These are phyloP conservation scores for Pseudogymnoascus destructans DNA, from an alignment of 2,329 filamentous ascomycete genomes.

Conservation along the genomic window DNA sequence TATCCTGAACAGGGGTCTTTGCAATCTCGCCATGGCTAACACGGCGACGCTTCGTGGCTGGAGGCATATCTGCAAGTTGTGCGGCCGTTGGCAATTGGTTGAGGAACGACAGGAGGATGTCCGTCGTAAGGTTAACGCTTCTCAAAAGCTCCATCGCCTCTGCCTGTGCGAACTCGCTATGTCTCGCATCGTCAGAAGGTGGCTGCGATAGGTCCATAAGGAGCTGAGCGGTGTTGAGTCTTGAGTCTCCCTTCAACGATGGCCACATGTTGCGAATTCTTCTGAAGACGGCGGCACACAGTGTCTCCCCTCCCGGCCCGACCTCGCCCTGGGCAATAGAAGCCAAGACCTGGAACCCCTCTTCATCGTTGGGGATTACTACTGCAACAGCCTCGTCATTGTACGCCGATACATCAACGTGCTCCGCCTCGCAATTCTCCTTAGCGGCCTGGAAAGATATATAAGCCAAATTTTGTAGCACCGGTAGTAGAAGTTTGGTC, in stretches of 20 bases:
- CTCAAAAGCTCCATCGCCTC: slow-evolving; percentile 62
- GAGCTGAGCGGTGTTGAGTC: slow-evolving; percentile 44
- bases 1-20: slow-evolving; percentile 46
- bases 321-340: slow-evolving; percentile 34
- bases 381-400: slow-evolving; percentile 40
- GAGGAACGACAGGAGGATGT: slow-evolving; percentile 59
- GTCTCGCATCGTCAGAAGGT: slow-evolving; percentile 22
- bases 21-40: slow-evolving; percentile 61
- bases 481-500: slow-evolving; percentile 62
- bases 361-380: slow-evolving; percentile 42
- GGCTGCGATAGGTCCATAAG: slow-evolving; percentile 48
- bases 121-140: slow-evolving; percentile 58
- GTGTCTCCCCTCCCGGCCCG: slow-evolving; percentile 32
- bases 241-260: slow-evolving; percentile 51
- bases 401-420: slow-evolving; percentile 33
- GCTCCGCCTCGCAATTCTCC: slow-evolving; percentile 36
- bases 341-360: slow-evolving; percentile 42
- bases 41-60: slow-evolving; percentile 65
- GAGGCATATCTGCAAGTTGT: slow-evolving; percentile 57
- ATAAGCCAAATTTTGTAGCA: slow-evolving; percentile 55
- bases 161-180: slow-evolving; percentile 31
- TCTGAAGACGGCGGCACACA: slow-evolving; percentile 53
- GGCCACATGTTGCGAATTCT: slow-evolving; percentile 62
- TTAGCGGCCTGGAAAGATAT: slow-evolving; percentile 39
- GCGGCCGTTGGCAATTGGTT: slow-evolving; percentile 61